Evolutionary conservation across 345 rosid species (phyloP).

Genomic region (rapeseed (Brassica napus)): DNA sequence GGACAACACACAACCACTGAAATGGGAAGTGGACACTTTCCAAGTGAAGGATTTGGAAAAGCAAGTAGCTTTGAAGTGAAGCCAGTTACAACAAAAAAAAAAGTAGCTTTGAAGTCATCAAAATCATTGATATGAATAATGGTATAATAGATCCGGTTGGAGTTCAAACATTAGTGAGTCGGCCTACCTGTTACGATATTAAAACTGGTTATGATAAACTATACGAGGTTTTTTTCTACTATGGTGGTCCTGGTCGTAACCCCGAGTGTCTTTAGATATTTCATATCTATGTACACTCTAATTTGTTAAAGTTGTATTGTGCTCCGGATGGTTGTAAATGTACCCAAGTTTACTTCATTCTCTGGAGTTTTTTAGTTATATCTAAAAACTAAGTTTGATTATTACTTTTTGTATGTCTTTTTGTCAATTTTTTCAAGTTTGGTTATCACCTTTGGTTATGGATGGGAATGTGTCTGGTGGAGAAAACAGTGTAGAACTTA

Average conservation of each 20-base stretch:
- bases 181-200: not conserved
- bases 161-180: not conserved
- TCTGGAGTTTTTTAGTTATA: not conserved
- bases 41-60: constrained; percentile 2
- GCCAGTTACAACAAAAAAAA: too few species aligned
- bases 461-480: not conserved
- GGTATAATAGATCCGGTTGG: not conserved
- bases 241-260: constrained; percentile 7
- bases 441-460: not conserved
- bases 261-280: not conserved
- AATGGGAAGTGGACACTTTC: constrained; percentile 10
- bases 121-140: not conserved
- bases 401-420: not conserved
- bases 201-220: not conserved
- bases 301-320: not conserved
- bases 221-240: not conserved
- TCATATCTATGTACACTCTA: not conserved
- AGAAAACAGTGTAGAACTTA: not conserved
- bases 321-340: not conserved
- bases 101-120: not conserved
- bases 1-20: constrained; percentile 1
- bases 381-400: not conserved
- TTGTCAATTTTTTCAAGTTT: not conserved
- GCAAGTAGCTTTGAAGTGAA: not conserved
- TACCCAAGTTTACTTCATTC: not conserved